Base-by-base conservation (phyloP, 164 flowering plant species). In the Malania oleifera region DNA sequence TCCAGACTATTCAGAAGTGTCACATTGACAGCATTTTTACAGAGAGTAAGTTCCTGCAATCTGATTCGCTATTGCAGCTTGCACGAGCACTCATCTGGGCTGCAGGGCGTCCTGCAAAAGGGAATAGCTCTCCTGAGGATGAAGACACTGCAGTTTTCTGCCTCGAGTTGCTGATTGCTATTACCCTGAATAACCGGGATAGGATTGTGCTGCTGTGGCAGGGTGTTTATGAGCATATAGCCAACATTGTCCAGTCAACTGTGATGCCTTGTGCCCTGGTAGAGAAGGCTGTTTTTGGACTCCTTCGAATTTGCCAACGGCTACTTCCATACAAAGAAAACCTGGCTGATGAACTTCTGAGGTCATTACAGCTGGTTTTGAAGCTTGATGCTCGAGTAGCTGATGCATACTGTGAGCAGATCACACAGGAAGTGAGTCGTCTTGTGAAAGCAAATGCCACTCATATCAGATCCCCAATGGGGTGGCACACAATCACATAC, bases 301-400 rank as follows among this genome's bases (percentile, higher is more conserved):
- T 78, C 34, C 71, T 78, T 26, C 63, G 71, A 29, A 70, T 78
- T 27, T 78, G 82, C 60, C 77, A 75, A 60, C 63, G 82, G n/a
- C 59, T 78, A 54, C 79, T 78, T 58, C 82, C 82, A 14, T 74
- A 75, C 38, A 74, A 74, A 57, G 78, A 74, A 45, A 72, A 69
- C 55, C 60, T 74, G 52, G 69, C 75, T 20, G 82, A 77, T 67
- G 82, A 77, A 35, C 82, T 77, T 44, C 54, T 77, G 54, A 74
- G 71, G 64, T 77, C 82, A 39, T 61, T 77, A 20, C 82, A 77
- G 50, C 77, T 77, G 5, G 55, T 77, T 5, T 52, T 72, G 71
- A 77, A 75, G 60, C 78, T 77, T 43, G 79, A 77, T 64, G 79
- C 78, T n/a, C 62, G 82, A 44, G 77, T 75, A 23, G 79, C 78